phyloP scores from a whole-genome alignment of 345 rosid genomes.

The Cardamine resedifolia region DNA sequence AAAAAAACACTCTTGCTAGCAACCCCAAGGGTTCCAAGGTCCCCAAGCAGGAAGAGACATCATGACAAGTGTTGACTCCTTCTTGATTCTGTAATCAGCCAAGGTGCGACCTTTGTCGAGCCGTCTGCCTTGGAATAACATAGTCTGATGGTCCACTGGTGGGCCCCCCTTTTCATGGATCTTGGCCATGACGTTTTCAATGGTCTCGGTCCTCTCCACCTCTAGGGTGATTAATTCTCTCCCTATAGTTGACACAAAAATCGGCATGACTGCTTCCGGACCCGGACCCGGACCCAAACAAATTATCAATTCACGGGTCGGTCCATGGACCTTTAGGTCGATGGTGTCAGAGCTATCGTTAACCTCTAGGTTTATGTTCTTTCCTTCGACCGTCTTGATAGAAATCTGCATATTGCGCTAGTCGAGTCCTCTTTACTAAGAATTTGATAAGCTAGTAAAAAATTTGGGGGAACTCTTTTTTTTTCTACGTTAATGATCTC shows the following conservation, averaged over 20 bases:
- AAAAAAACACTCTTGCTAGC: background rate
- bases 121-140: background rate
- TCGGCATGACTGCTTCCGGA: background rate
- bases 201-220: background rate
- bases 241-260: background rate
- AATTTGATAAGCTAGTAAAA: too few relatives aligned
- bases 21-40: too few relatives aligned
- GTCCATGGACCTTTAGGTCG: constrained; percentile 17
- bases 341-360: constrained; percentile 14
- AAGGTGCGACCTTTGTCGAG: background rate
- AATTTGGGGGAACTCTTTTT: too few relatives aligned
- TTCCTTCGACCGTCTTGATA: constrained; percentile 1
- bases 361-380: constrained; percentile 11
- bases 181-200: background rate
- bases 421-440: too few relatives aligned
- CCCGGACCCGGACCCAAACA: background rate
- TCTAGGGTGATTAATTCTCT: background rate
- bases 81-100: background rate
- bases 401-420: too few relatives aligned
- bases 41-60: background rate
- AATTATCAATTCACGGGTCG: background rate
- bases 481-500: too few relatives aligned
- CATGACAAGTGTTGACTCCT: background rate
- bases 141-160: background rate
- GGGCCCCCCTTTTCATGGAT: background rate